A percentile compares a stretch with the other conserved stretches of the same genome.
These are phyloP conservation scores for Collybia sp. DNA, from an alignment of 768 basidiomycete species.

Conservation along the genomic window DNA sequence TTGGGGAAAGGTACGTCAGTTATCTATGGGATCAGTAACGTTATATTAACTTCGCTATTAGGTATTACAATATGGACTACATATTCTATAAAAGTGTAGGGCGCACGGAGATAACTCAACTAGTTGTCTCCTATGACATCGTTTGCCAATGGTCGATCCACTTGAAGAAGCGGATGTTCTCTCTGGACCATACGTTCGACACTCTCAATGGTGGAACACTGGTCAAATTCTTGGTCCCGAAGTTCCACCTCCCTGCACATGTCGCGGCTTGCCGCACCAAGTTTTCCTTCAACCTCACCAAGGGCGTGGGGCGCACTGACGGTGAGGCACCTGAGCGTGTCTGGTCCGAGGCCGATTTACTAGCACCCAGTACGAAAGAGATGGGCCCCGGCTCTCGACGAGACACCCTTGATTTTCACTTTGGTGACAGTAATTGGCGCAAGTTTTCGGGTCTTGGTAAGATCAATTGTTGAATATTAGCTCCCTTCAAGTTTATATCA, in stretches of 20 bases:
- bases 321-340: slow-evolving; percentile 27
- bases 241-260: slow-evolving; percentile 24
- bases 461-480: not conserved
- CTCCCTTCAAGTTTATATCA: not conserved
- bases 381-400: slow-evolving; percentile 25
- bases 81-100: slow-evolving; percentile 10
- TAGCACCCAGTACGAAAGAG: slow-evolving; percentile 20
- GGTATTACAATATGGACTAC: slow-evolving; percentile 24
- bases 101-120: not conserved
- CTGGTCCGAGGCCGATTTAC: slow-evolving; percentile 21
- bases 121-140: slow-evolving; percentile 16
- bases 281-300: slow-evolving; percentile 17
- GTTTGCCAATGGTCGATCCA: slow-evolving; percentile 14
- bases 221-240: slow-evolving; percentile 16
- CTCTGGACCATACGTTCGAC: not conserved
- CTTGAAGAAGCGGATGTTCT: not conserved
- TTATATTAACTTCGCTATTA: not conserved
- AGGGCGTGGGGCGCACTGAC: slow-evolving; percentile 20
- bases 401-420: slow-evolving; percentile 20
- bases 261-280: slow-evolving; percentile 9
- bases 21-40: not conserved
- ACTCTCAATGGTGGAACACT: not conserved
- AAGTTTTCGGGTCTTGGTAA: slow-evolving; percentile 8
- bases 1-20: slow-evolving; percentile 23
- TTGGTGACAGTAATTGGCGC: slow-evolving; percentile 19